Evolutionary conservation across 306 rosid genomes (phyloP), one percentile per base, ranked within the genome.

Genomic region (Canavalia gladiata): DNA sequence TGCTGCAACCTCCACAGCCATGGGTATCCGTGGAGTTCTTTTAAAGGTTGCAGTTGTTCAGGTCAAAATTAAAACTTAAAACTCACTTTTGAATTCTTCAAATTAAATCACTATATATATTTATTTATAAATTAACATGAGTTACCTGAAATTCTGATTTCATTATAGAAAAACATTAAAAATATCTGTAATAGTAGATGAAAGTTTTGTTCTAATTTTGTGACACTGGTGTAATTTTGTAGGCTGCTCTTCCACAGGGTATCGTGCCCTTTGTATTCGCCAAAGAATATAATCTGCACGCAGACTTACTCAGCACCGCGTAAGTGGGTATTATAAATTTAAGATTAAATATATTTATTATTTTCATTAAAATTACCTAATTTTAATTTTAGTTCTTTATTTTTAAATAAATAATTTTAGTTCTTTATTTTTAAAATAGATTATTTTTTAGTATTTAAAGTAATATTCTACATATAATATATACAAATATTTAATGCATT

Each of bases 161-260:
- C 0, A 18, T 18, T 18, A 18, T 18, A 18, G 25, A 18, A 18
- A 18, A 18, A 18, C 25, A 18, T 18, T 18, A 18, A 18, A 18
- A 18, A 18, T 18, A 18, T 18, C 25, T 18, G 25, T 18, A 18
- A 18, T 18, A 18, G 25, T 18, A 18, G 25, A 18, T 18, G 25
- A 18, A 18, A 18, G 25, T 18, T 18, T 18, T 18, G 25, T 18
- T 18, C 25, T 18, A 18, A 18, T 18, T 50, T 51, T 37, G 41
- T 52, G 57, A 68, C 2, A 42, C 4, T 47, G 8, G 4, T 37
- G 13, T 39, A 0, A 56, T 64, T 75, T 82, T 82, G 52, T 58
- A 86, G 89, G 87, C 82, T 64, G 79, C 89, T 69, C 79, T 86
- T 74, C 87, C 89, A 1, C 73, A 74, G 0, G 82, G 56, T 1